Evolutionary conservation across 2,329 filamentous ascomycete genomes (phyloP), one percentile per base, ranked within the genome.

Genomic region (Lasiodiplodia hormozganensis): DNA sequence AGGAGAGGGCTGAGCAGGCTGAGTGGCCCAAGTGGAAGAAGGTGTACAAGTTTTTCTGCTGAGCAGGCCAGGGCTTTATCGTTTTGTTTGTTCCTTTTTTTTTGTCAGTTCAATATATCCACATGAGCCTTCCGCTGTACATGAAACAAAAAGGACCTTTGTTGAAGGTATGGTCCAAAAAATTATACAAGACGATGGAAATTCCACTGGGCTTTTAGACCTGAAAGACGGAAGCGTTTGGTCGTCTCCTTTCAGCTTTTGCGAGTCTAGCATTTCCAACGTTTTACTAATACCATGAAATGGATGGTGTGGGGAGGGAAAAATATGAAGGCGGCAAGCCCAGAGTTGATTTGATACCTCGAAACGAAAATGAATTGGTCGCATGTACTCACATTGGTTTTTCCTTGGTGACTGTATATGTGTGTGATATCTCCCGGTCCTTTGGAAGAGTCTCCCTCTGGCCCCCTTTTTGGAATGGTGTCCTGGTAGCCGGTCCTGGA

Each of bases 1-100:
- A 97, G 78, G 95, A 97, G 83, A 82, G 85, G 49, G 90, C 91
- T 65, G 94, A 97, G 82, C 84, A 85, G 74, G 86, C 85, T 38
- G 73, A 73, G 16, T 85, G 83, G 83, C 83, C 83, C 12, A 75
- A 53, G 68, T 85, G 83, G 83, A 85, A 83, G 77, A 82, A 79
- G 70, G 73, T 79, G 4, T 85, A 84, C 73, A 85, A 84, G 71
- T 81, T 81, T 69, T 81, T 84, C 54, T 85, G 83, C 70, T 85
- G 31, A 64, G 60, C 31, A 21, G 18, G 3, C 3, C 7, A 2
- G 43, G 8, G 18, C 7, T 3, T 47, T 47, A 4, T 21, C 7
- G 18, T 62, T 23, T 36, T 60, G 58, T 51, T 62, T 25, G 47
- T 6, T 34, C 38, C 52, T 64, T 64, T 38, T 12, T 21, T 36